Base-by-base conservation (phyloP, 352 stramenopile genomes). In the Phytophthora boehmeriae region DNA sequence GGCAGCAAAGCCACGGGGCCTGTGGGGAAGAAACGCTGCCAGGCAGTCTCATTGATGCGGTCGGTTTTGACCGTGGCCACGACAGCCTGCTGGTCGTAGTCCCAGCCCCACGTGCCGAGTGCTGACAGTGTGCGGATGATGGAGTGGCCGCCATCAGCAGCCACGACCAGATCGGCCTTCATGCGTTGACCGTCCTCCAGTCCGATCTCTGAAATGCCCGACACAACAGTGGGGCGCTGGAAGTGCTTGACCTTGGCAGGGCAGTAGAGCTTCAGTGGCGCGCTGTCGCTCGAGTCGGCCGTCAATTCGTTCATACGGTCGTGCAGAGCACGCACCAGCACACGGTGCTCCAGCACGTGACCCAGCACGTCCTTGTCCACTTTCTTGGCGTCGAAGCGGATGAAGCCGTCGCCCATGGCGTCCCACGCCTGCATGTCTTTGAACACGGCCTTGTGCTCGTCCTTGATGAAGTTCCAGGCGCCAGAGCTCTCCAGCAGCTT, bases 341-440 rank as follows among this genome's bases (percentile, higher is more conserved):
- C 83, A 50, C 83, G 90, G 73, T 96, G 87, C 76, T 97, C 91
- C 10, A 95, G 43, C 45, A 97, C 86, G 62, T 93, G 86, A 22
- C 88, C 91, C 19, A 97, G 77, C 43, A 72, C 57, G 56, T 85
- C 71, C n/a, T 70, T 76, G 25, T 73, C 65, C 23, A 65, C 66
- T 71, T 88, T 93, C 30, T 75, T 50, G 16, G 83, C 80, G 71
- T 97, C 72, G 66, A 97, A 97, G 55, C 86, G 89, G 53, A 97
- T 90, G 65, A 89, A 90, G 27, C 89, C 89, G 54, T 93, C 78
- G 52, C 88, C 90, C 78, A 95, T 92, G 59, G 86, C 82, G 63
- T 97, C 90, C 89, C 90, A 96, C 8, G 90, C 90, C 69, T 97
- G 90, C 91, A 97, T 97, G 74, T 93, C 75, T 38, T 79, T 73